Percentiles rank a stretch among this genome's conserved stretches.
phyloP scores from a whole-genome alignment of 306 rosid genomes.

The Vachellia collinsii region DNA sequence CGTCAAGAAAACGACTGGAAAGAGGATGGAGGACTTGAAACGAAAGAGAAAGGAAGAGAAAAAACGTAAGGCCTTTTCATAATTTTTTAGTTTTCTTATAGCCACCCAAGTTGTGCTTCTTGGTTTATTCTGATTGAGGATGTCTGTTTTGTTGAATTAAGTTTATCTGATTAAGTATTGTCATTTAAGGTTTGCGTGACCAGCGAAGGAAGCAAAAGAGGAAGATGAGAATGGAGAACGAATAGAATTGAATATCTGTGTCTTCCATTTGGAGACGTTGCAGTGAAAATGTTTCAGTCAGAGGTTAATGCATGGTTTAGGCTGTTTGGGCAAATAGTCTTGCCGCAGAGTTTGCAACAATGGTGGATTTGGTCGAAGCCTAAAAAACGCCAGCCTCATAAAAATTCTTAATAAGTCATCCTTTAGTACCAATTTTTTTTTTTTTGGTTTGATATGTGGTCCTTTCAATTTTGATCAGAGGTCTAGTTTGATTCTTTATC shows the following conservation, averaged over 20 bases:
- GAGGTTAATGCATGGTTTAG: not conserved
- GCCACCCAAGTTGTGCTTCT: not conserved
- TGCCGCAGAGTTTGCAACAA: not conserved
- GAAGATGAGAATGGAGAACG: constrained; percentile 42
- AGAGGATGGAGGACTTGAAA: constrained; percentile 54
- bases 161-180: constrained; percentile 7
- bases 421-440: no score
- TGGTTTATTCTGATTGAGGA: not conserved
- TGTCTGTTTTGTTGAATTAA: not conserved
- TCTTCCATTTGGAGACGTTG: not conserved
- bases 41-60: constrained; percentile 86
- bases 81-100: not conserved
- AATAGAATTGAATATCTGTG: constrained; percentile 21
- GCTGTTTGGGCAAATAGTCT: not conserved
- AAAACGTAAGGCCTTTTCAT: constrained; percentile 49
- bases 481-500: no score
- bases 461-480: no score
- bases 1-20: constrained; percentile 52
- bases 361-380: not conserved
- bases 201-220: constrained; percentile 73
- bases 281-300: not conserved
- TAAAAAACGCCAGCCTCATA: not conserved
- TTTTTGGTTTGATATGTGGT: no score
- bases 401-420: not conserved
- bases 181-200: constrained; percentile 70